Base-by-base conservation (phyloP, 345 rosid genomes). In the Populus simonii region DNA sequence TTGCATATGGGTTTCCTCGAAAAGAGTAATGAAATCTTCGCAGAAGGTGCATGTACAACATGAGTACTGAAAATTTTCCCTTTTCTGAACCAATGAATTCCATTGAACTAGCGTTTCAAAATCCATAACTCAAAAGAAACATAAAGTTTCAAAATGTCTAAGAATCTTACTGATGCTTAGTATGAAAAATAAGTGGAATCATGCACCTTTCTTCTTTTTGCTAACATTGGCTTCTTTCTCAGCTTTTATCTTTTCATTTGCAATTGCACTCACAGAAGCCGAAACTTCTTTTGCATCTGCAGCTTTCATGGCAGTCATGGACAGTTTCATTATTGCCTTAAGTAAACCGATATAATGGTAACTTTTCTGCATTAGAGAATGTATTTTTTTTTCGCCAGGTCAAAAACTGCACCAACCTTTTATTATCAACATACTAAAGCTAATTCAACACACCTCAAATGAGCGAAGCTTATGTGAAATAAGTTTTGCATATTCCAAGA, bases 201-300 rank as follows among this genome's bases (percentile, higher is more conserved):
- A 47, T 10, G 3, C 81, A 95, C 97, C 97, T 85, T 90, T 59
- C 87, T 91, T 95, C 92, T 88, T 95, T 87, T 89, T 93, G 78
- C 90, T 88, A 78, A 89, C 84, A 83, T 75, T 71, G 47, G 94
- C 92, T 81, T 95, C 98, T 87, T 89, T 95, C 87, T 93, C 99
- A 1, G 88, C 96, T 80, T 95, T 95, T 68, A 91, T 79, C 76
- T 93, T 95, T 84, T 95, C 99, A 85, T 92, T 95, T n/a, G 93
- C 97, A 81, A 95, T 90, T 45, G 99, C 92, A 70, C 91, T 86
- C 74, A 95, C 59, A 12, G 99, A 89, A 68, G 98, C 89, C 1
- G 96, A 91, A 80, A 95, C 87, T 1, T 95, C 99, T 87, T 92
- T 92, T 53, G 90, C 96, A 83, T 93, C 98, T 15, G 99, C 93